Evolutionary conservation across 805 yeast genomes (phyloP), one percentile per base, ranked within the genome.

Genomic region (Metschnikowia kofuensis): DNA sequence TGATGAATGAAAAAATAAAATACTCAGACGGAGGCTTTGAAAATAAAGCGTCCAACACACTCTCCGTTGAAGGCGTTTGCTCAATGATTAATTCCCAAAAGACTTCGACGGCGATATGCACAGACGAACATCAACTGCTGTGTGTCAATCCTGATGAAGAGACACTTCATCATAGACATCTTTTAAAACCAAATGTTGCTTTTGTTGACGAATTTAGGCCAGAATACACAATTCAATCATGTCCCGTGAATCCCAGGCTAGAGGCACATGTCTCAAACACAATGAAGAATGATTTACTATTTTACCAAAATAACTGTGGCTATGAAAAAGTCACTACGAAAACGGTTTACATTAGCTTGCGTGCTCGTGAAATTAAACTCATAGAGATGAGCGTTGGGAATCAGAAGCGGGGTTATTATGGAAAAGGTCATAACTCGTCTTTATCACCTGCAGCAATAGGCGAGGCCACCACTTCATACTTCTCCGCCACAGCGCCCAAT

Each of bases 221-320:
- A 0, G 84, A 79, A 54, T 80, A 75, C 55, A 61, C 67, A 12
- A 51, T 80, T 28, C 87, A 82, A 60, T 80, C 83, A 9, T 78
- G 83, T 56, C 84, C 83, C 0, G 63, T 73, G 13, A 66, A 71
- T 16, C 70, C 76, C 12, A 79, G 79, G 48, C 62, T 80, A 7
- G 85, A 81, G 51, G 62, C 70, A 8, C 78, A 74, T 45, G 72
- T 82, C 10, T 60, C 73, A 12, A 62, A 62, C 32, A 66, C 82
- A 12, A 82, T 82, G 85, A 80, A 76, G 55, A 72, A 70, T 48
- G 85, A 80, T 55, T 59, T 81, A 46, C 58, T 72, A 37, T 72
- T 71, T 50, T 69, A 65, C 50, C 76, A 70, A 45, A 71, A 70
- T 48, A 68, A 69, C 51, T 64, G 66, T 42, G 60, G 62, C 7